Evolutionary conservation across 2,329 filamentous ascomycete species (phyloP).

Genomic region (Acephala macrosclerotiorum): DNA sequence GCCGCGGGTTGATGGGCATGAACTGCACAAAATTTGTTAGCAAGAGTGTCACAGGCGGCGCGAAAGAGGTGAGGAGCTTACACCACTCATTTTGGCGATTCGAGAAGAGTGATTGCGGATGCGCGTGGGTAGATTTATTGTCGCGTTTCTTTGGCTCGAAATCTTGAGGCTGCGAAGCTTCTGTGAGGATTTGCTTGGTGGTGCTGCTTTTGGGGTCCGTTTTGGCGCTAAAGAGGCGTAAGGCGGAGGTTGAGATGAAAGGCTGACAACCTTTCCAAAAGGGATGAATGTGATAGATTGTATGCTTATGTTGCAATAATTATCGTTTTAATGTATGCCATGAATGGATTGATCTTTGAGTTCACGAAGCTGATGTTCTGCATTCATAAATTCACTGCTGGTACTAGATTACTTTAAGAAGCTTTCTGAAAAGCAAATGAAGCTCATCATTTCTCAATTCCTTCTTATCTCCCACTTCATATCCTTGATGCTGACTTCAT

Average conservation of each 20-base stretch:
- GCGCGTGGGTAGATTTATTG: conserved; percentile 28
- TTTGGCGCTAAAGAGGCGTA: conserved; percentile 21
- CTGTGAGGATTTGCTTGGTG: conserved; percentile 21
- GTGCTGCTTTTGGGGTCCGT: conserved; percentile 31
- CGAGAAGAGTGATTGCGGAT: conserved; percentile 11
- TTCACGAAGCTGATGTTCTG: neutral
- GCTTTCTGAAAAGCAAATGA: neutral
- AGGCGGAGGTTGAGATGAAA: conserved; percentile 22
- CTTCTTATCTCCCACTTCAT: conserved; percentile 79
- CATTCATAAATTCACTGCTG: neutral
- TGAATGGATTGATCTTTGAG: no score
- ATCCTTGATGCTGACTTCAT: conserved; percentile 93
- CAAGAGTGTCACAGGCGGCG: neutral
- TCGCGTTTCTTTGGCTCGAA: conserved; percentile 18
- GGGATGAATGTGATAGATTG: neutral
- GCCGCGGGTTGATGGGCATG: conserved; percentile 94
- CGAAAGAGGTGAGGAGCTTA: conserved; percentile 21
- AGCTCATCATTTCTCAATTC: conserved; percentile 33
- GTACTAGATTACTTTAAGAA: neutral
- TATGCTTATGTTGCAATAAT: no score
- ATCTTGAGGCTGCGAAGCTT: conserved; percentile 33
- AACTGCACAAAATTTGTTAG: conserved; percentile 60
- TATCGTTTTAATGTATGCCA: no score
- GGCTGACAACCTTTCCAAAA: neutral
- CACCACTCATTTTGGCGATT: conserved; percentile 35